Conservation (phyloP, 768 basidiomycete species). For the Fomitopsis serialis region DNA sequence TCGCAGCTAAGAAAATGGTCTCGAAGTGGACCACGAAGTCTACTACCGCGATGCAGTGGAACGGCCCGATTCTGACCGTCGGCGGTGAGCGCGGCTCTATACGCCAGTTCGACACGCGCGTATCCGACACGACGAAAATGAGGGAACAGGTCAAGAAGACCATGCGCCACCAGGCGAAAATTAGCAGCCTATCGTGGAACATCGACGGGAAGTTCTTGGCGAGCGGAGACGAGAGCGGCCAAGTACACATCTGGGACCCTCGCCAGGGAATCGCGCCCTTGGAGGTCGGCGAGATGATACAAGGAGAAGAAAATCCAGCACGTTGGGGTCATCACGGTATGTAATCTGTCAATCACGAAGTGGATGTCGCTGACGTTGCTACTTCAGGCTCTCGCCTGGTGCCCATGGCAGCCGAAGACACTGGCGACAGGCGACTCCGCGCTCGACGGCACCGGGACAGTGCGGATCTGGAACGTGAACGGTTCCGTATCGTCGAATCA, state of each 20-base stretch:
- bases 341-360: slow-evolving; percentile 8
- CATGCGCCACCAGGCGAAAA: slow-evolving; percentile 61
- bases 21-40: slow-evolving; percentile 54
- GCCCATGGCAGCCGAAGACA: slow-evolving; percentile 48
- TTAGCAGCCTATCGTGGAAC: slow-evolving; percentile 66
- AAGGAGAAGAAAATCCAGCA: slow-evolving; percentile 71
- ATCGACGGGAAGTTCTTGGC: slow-evolving; percentile 62
- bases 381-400: slow-evolving; percentile 51
- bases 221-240: slow-evolving; percentile 72
- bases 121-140: slow-evolving; percentile 38
- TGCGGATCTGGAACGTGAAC: slow-evolving; percentile 52
- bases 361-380: neutral
- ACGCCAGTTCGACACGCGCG: slow-evolving; percentile 67
- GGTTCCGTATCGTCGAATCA: slow-evolving; percentile 37
- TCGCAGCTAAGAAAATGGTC: slow-evolving; percentile 48
- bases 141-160: slow-evolving; percentile 61
- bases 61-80: slow-evolving; percentile 55
- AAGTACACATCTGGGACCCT: slow-evolving; percentile 73
- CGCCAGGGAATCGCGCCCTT: slow-evolving; percentile 42
- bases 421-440: slow-evolving; percentile 40
- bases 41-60: slow-evolving; percentile 63
- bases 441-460: slow-evolving; percentile 40
- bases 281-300: slow-evolving; percentile 49
- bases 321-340: slow-evolving; percentile 48
- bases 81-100: slow-evolving; percentile 69